Base-by-base conservation (phyloP, 176 grass and related monocot genomes). In the Stipa capillata region DNA sequence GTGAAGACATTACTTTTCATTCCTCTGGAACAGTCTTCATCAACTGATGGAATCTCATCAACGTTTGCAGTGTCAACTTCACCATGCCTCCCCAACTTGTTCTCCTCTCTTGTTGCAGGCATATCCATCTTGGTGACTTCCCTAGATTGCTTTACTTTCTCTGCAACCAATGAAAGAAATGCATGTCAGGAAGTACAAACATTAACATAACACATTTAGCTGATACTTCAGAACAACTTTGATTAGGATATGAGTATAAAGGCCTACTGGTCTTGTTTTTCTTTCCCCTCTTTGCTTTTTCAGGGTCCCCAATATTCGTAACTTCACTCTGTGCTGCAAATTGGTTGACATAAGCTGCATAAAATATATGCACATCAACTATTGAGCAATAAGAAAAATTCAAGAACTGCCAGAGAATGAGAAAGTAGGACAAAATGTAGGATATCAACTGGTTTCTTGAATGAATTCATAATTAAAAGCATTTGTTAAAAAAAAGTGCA, bases 11-110 rank as follows among this genome's bases (percentile, higher is more conserved):
- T 94, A 99, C 96, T 99, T 93, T 91, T 90, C 85, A 98, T 93
- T 93, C 96, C 96, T 85, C 74, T 91, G 20, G 96, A 93, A 79
- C 52, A 87, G 82, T 95, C 96, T 81, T 91, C 92, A 42, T 99
- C 90, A 35, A 95, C 85, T 14, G 59, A 81, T 78, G 58, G 56
- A 67, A 94, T 93, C 69, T 93, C 87, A 57, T 86, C 81, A 16
- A 84, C 85, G 3, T 85, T 77, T 91, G 65, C 65, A 66, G 66
- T 36, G 82, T 80, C 66, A 69, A 81, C 36, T 62, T 91, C 80
- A 77, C 54, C 31, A 84, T 32, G 56, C 8, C 20, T 83, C 70
- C 81, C 79, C 47, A 84, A 51, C 73, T 80, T 82, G 29, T 77
- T 72, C 11, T 87, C 65, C 29, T 89, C 74, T 25, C 15, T 32